A percentile compares a stretch with the other conserved stretches of the same genome.
These are phyloP conservation scores for Linnemannia exigua DNA, from an alignment of 192 early-diverging fungal genomes.

Conservation along the genomic window DNA sequence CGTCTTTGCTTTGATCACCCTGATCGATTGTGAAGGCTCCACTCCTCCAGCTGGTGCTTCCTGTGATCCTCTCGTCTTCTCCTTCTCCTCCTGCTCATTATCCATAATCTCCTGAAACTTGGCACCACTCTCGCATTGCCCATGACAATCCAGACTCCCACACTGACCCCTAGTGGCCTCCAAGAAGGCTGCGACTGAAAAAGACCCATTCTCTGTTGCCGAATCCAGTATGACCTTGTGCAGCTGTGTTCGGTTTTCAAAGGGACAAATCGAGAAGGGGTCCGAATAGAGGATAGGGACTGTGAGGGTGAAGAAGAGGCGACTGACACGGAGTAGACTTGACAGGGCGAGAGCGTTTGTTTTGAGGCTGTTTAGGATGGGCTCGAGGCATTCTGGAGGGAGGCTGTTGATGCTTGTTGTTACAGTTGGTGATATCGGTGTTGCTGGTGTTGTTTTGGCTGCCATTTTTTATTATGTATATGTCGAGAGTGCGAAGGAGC, in stretches of 20 bases:
- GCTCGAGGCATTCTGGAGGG: slow-evolving; percentile 32
- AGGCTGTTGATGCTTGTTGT: background rate
- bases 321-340: slow-evolving; percentile 3
- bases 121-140: background rate
- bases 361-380: background rate
- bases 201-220: background rate
- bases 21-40: background rate
- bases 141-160: background rate
- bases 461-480: background rate
- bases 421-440: background rate
- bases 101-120: background rate
- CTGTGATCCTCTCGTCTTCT: background rate
- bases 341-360: background rate
- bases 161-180: background rate
- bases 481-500: background rate
- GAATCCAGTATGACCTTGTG: slow-evolving; percentile 14
- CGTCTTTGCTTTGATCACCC: background rate
- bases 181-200: background rate
- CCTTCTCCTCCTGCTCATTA: background rate
- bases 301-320: slow-evolving; percentile 1
- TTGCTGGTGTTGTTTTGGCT: background rate
- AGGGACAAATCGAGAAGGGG: slow-evolving; percentile 12
- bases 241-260: background rate
- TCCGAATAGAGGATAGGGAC: slow-evolving; percentile 28
- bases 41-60: background rate